phyloP scores from a whole-genome alignment of 768 basidiomycete species.

The Xerocomellus intermedius region DNA sequence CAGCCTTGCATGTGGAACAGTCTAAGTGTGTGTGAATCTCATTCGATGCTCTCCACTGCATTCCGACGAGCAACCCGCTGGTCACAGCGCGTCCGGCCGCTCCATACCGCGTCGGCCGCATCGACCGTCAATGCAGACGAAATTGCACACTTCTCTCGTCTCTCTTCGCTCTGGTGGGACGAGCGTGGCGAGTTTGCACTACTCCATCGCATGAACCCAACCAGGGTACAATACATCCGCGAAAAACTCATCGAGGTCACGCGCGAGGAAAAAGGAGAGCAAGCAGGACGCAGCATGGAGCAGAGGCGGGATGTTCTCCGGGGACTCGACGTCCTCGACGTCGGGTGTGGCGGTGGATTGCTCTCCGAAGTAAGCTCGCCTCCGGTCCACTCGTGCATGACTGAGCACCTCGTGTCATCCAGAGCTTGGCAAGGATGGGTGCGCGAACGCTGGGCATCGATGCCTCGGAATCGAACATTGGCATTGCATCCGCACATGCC shows the following conservation, averaged over 20 bases:
- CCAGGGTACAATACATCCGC: conserved; percentile 77
- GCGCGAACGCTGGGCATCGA: conserved; percentile 91
- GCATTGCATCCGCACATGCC: conserved; percentile 82
- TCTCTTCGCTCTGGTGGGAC: conserved; percentile 96
- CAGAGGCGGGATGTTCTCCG: conserved; percentile 41
- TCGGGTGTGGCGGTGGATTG: conserved; percentile 95
- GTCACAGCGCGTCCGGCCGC: conserved; percentile 5
- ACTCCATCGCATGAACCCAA: conserved; percentile 94
- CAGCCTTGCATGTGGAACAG: too few relatives aligned
- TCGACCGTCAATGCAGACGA: conserved; percentile 66
- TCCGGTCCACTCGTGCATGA: not conserved
- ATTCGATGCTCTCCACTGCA: conserved; percentile 19
- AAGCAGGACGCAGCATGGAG: conserved; percentile 29
- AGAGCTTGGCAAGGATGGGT: conserved; percentile 88
- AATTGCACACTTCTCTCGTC: conserved; percentile 84
- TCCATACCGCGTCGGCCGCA: conserved; percentile 23
- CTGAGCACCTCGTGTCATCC: not conserved
- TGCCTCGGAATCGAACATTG: conserved; percentile 84
- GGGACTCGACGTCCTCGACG: conserved; percentile 77
- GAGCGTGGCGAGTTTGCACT: conserved; percentile 86
- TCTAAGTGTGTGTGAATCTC: too few relatives aligned
- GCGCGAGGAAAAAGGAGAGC: conserved; percentile 50
- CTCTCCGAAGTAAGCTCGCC: conserved; percentile 74
- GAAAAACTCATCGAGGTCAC: conserved; percentile 67
- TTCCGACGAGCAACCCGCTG: conserved; percentile 18